Evolutionary conservation across 306 rosid genomes (phyloP).

Genomic region (Purshia tridentata): DNA sequence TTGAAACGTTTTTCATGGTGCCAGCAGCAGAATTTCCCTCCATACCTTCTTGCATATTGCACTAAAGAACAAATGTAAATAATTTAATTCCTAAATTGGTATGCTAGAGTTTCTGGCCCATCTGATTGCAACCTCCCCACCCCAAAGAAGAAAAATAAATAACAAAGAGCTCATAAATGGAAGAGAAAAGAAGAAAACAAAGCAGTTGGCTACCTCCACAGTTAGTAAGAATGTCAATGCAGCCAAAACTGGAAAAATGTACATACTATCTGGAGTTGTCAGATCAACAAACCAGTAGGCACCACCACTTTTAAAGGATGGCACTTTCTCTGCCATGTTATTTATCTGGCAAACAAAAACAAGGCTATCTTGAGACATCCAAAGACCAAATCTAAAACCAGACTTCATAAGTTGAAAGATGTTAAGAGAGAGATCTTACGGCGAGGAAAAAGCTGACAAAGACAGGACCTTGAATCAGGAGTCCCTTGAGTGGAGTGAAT

Average conservation of each 20-base stretch:
- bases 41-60: conserved; percentile 86
- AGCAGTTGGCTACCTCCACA: conserved; percentile 65
- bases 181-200: background rate
- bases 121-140: background rate
- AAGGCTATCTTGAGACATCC: conserved; percentile 31
- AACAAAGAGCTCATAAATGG: background rate
- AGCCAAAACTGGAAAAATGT: conserved; percentile 68
- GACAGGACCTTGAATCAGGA: conserved; percentile 72
- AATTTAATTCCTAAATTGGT: background rate
- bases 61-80: conserved; percentile 39
- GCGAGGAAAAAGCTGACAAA: conserved; percentile 89
- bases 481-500: conserved; percentile 79
- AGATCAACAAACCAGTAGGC: conserved; percentile 90
- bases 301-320: conserved; percentile 90
- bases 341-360: conserved; percentile 51
- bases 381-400: conserved; percentile 15
- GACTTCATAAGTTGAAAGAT: conserved; percentile 10
- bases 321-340: conserved; percentile 87
- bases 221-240: conserved; percentile 75
- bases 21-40: conserved; percentile 84
- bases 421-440: conserved; percentile 48
- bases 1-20: conserved; percentile 77
- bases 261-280: conserved; percentile 70
- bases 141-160: background rate
- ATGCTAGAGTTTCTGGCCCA: conserved; percentile 7